Conservation (phyloP, 1,284 basidiomycete species). For the Malassezia arunalokei region DNA sequence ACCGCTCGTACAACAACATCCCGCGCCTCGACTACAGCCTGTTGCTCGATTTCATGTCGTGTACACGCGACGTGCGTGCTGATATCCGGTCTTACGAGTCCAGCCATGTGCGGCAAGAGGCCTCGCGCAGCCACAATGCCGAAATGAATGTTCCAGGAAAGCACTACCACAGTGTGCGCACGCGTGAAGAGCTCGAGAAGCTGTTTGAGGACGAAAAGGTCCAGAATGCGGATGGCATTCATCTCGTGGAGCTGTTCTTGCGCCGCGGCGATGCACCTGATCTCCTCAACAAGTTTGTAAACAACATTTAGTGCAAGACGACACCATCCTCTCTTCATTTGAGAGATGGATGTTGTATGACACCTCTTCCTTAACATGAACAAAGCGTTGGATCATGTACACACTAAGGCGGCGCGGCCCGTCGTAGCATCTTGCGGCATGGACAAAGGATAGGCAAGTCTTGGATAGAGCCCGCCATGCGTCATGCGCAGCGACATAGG, state of each 20-base stretch:
- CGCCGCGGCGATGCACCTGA: conserved; percentile 1
- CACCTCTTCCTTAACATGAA: too few relatives aligned
- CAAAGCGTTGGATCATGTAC: too few relatives aligned
- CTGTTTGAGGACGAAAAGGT: conserved; percentile 52
- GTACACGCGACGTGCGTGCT: conserved; percentile 42
- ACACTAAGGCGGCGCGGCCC: too few relatives aligned
- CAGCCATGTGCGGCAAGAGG: conserved; percentile 1
- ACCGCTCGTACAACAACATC: conserved; percentile 46
- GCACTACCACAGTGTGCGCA: conserved; percentile 57
- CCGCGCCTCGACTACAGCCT: conserved; percentile 22
- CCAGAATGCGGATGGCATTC: background rate
- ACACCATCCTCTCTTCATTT: too few relatives aligned
- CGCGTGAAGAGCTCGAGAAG: conserved; percentile 56
- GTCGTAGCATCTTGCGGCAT: too few relatives aligned
- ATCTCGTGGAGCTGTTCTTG: conserved; percentile 4
- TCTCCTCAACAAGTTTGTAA: background rate
- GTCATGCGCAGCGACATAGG: too few relatives aligned
- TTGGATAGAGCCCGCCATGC: too few relatives aligned
- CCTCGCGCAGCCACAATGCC: conserved; percentile 31
- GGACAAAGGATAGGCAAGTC: too few relatives aligned
- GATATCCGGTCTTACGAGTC: background rate
- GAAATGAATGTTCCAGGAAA: conserved; percentile 51
- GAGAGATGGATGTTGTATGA: too few relatives aligned
- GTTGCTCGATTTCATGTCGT: conserved; percentile 29
- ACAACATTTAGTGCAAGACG: too few relatives aligned